These are phyloP conservation scores for Lactarius pseudohatsudake DNA, from an alignment of 768 basidiomycete genomes.

Conservation along the genomic window DNA sequence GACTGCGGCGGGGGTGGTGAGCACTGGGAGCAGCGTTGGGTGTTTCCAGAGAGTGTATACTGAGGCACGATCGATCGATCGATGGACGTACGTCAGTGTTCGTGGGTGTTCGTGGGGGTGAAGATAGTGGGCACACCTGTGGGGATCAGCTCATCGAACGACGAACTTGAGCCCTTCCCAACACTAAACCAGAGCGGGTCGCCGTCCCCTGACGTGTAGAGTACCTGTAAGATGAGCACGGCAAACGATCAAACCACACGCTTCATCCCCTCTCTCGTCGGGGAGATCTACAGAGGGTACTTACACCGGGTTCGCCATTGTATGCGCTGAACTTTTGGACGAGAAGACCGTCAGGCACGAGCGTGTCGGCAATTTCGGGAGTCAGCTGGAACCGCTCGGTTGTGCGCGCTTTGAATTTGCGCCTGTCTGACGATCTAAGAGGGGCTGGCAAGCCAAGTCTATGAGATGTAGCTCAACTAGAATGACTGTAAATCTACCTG, in stretches of 20 bases:
- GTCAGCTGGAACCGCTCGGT: conserved; percentile 46
- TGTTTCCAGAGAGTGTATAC: conserved; percentile 82
- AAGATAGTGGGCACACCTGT: conserved; percentile 43
- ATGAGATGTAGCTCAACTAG: neutral
- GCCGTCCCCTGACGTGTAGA: conserved; percentile 61
- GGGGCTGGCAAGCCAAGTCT: conserved; percentile 44
- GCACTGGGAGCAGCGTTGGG: conserved; percentile 60
- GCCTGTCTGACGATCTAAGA: conserved; percentile 68
- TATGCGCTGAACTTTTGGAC: conserved; percentile 68
- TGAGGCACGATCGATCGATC: conserved; percentile 25
- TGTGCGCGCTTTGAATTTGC: conserved; percentile 65
- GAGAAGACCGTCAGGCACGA: conserved; percentile 74
- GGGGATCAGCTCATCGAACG: conserved; percentile 62
- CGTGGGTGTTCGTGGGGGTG: neutral
- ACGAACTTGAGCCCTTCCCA: conserved; percentile 51
- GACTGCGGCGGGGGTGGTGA: conserved; percentile 72
- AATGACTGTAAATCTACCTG: conserved; percentile 38
- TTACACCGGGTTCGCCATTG: conserved; percentile 63
- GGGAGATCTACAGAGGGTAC: conserved; percentile 30
- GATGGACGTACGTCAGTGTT: neutral
- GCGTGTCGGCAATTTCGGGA: conserved; percentile 60
- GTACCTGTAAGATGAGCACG: conserved; percentile 43
- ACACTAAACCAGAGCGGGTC: conserved; percentile 79
- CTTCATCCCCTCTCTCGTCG: neutral
- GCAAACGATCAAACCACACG: neutral